Evolutionary conservation across 257 asterid species (phyloP).

Genomic region (Plantago major): DNA sequence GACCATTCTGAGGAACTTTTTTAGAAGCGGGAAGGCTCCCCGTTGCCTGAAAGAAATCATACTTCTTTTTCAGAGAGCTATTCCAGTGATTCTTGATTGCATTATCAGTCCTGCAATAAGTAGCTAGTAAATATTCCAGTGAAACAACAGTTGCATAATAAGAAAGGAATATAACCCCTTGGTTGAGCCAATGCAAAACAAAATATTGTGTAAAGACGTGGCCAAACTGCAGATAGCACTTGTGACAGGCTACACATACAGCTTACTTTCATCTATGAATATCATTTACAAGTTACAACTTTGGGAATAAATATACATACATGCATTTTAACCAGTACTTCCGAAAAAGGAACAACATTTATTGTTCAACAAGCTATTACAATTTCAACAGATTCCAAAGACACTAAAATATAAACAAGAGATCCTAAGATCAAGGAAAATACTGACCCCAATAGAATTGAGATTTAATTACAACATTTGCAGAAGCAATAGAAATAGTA

Average conservation of each 20-base stretch:
- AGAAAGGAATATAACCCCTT: background rate
- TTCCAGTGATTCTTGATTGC: constrained; percentile 99
- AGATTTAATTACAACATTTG: background rate
- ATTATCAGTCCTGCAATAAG: constrained; percentile 81
- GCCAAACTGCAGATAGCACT: constrained; percentile 1
- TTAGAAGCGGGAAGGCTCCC: constrained; percentile 79
- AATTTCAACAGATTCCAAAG: too few species aligned
- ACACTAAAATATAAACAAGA: too few species aligned
- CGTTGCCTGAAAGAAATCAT: constrained; percentile 81
- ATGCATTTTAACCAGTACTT: too few species aligned
- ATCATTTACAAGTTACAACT: too few species aligned
- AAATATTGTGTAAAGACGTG: background rate
- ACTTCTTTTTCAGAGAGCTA: constrained; percentile 90
- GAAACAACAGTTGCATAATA: constrained; percentile 3
- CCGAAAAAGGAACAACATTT: too few species aligned
- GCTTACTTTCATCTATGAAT: too few species aligned
- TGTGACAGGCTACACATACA: background rate
- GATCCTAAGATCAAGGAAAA: too few species aligned
- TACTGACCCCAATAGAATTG: too few species aligned
- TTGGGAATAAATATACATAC: too few species aligned
- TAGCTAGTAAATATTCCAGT: constrained; percentile 14
- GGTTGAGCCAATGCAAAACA: constrained; percentile 5
- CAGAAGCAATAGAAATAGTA: constrained; percentile 27
- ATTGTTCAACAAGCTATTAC: too few species aligned
- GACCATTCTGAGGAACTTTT: constrained; percentile 36